Conservation (phyloP, 208 protist genomes). For the Acanthamoeba culbertsoni region DNA sequence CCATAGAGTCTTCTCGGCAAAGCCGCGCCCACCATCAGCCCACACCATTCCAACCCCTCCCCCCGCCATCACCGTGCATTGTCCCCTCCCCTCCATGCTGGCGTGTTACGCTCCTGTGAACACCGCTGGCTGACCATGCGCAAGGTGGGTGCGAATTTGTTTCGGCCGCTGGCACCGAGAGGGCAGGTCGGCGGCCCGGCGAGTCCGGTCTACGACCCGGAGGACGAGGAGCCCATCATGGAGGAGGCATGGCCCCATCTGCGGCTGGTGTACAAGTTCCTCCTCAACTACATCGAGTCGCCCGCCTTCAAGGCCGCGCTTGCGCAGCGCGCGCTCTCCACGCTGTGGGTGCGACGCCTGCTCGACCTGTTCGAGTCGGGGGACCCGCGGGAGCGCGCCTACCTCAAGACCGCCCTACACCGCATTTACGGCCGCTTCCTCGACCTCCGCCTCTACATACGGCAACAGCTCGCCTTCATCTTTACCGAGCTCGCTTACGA, state of each 20-base stretch:
- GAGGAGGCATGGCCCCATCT: conserved; percentile 76
- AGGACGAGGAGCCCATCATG: conserved; percentile 78
- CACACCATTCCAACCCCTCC: too few species aligned
- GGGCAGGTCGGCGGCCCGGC: conserved; percentile 67
- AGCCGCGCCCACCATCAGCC: too few species aligned
- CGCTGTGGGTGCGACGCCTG: conserved; percentile 77
- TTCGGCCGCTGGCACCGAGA: conserved; percentile 77
- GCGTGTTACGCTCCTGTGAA: too few species aligned
- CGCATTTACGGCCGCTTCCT: conserved; percentile 87
- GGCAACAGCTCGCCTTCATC: conserved; percentile 78
- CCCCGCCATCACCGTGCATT: too few species aligned
- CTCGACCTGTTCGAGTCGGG: conserved; percentile 84
- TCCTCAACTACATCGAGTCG: conserved; percentile 83
- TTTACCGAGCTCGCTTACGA: conserved; percentile 83
- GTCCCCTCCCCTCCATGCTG: too few species aligned
- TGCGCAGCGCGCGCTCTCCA: conserved; percentile 77
- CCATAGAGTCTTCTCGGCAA: too few species aligned
- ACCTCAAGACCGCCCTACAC: conserved; percentile 84
- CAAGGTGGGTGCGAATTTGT: conserved; percentile 81
- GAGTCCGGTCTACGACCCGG: conserved; percentile 70
- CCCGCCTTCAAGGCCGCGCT: conserved; percentile 74
- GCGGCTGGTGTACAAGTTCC: conserved; percentile 78
- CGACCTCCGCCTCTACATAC: conserved; percentile 78
- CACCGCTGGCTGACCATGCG: too few species aligned
- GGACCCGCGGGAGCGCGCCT: conserved; percentile 86